Percentiles rank a stretch among this genome's conserved stretches.
phyloP scores from a whole-genome alignment of 2,329 filamentous ascomycete genomes.

The Epicoccum sorghinum region DNA sequence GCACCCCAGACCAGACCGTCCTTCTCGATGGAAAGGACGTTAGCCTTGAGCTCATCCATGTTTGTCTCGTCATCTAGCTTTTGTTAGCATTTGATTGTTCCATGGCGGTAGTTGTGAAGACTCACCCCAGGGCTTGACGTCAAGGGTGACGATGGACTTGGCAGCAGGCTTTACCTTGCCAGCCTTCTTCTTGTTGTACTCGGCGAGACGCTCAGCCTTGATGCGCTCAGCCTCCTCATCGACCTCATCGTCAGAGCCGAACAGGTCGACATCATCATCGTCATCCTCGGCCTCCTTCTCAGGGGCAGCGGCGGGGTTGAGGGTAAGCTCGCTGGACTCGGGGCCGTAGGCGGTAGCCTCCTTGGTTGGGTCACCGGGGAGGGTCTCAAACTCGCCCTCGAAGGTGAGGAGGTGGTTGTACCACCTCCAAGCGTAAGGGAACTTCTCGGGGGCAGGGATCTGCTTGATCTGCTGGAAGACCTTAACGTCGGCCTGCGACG shows the following conservation, averaged over 20 bases:
- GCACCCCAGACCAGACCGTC: constrained; percentile 97
- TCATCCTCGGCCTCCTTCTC: constrained; percentile 62
- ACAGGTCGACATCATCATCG: constrained; percentile 84
- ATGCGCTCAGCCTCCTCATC: constrained; percentile 77
- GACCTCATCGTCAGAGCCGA: constrained; percentile 77
- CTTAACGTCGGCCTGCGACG: constrained; percentile 95
- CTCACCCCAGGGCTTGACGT: constrained; percentile 99
- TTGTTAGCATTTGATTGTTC: constrained; percentile 26
- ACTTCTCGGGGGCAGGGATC: constrained; percentile 81
- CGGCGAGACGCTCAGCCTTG: constrained; percentile 87
- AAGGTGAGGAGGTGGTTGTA: constrained; percentile 98
- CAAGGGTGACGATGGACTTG: constrained; percentile 94
- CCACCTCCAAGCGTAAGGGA: constrained; percentile 94
- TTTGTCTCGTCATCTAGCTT: constrained; percentile 84
- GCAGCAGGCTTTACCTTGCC: constrained; percentile 88
- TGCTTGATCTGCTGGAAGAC: constrained; percentile 87
- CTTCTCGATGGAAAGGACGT: constrained; percentile 83
- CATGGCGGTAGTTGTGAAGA: neutral
- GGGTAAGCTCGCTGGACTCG: constrained; percentile 74
- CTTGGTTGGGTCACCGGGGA: constrained; percentile 90
- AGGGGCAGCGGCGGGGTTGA: constrained; percentile 86
- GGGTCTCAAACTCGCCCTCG: constrained; percentile 88
- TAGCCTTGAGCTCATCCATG: constrained; percentile 79
- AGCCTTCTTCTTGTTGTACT: constrained; percentile 97
- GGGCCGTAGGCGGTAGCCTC: constrained; percentile 90